Evolutionary conservation across 2,329 filamentous ascomycete species (phyloP).

Genomic region (Phyllosticta citribraziliensis): DNA sequence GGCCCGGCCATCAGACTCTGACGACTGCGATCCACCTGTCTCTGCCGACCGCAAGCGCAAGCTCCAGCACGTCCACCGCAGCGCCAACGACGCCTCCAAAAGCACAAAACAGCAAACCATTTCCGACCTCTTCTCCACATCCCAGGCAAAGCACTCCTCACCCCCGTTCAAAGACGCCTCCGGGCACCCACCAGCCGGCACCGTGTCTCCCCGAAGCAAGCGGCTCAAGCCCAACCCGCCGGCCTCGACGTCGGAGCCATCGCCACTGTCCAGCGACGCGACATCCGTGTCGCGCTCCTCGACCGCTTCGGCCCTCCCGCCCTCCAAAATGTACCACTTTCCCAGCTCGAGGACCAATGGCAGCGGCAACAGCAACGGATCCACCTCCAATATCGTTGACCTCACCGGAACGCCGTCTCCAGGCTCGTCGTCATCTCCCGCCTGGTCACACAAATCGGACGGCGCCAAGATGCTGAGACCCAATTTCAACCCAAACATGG

Average conservation of each 20-base stretch:
- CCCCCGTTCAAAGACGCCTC: conserved; percentile 15
- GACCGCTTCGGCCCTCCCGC: conserved; percentile 17
- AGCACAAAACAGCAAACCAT: conserved; percentile 31
- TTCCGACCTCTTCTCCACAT: conserved; percentile 33
- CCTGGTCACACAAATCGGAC: conserved; percentile 17
- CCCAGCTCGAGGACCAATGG: conserved; percentile 25
- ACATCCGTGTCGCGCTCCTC: conserved; percentile 12
- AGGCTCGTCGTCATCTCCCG: conserved; percentile 17
- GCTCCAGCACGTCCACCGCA: conserved; percentile 7
- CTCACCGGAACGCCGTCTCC: conserved; percentile 35
- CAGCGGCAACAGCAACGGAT: conserved; percentile 10
- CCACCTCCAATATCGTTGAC: conserved; percentile 21
- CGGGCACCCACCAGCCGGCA: not conserved
- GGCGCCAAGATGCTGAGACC: conserved; percentile 24
- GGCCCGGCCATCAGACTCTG: conserved; percentile 5
- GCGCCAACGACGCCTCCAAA: conserved; percentile 6
- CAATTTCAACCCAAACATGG: conserved; percentile 62
- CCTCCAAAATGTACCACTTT: conserved; percentile 44
- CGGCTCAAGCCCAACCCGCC: conserved; percentile 19
- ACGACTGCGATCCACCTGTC: conserved; percentile 2
- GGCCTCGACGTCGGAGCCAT: not conserved
- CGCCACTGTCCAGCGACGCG: conserved; percentile 17
- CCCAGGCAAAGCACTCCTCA: conserved; percentile 17
- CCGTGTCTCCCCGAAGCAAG: conserved; percentile 29
- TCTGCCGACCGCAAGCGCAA: conserved; percentile 11